Conservation (phyloP, 208 protist species). For the Crithidia thermophila region DNA sequence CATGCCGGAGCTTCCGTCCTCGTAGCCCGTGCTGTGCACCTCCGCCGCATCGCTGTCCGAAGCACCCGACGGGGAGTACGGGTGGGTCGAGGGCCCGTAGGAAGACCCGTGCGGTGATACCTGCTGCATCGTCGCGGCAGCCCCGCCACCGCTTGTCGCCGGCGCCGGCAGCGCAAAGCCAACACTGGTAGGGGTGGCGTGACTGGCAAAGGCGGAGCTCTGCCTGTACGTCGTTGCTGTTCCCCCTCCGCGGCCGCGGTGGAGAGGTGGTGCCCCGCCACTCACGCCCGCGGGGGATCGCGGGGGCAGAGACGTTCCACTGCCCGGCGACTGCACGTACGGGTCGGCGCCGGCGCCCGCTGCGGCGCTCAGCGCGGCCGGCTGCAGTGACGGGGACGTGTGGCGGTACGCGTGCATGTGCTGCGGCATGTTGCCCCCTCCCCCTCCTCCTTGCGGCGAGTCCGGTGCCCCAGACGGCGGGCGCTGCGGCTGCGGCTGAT, state of each 20-base stretch:
- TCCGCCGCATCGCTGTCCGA: background rate
- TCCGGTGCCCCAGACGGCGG: background rate
- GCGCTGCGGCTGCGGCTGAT: conserved; percentile 9
- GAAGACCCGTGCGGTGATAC: background rate
- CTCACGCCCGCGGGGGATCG: background rate
- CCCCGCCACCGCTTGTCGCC: conserved; percentile 4
- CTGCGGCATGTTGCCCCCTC: conserved; percentile 9
- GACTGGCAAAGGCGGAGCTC: background rate
- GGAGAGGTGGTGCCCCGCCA: background rate
- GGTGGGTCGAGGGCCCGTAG: background rate
- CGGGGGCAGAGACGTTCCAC: background rate
- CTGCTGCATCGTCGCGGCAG: conserved; percentile 28
- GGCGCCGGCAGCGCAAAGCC: background rate
- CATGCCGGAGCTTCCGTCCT: background rate
- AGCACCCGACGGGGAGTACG: background rate
- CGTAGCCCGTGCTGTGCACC: conserved; percentile 2
- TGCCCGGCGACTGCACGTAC: conserved; percentile 11
- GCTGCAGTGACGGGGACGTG: conserved; percentile 20
- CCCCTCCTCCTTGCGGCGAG: conserved; percentile 11
- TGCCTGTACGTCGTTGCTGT: background rate
- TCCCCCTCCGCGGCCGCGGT: conserved; percentile 1
- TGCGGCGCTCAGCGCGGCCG: background rate
- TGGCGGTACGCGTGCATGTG: conserved; percentile 26
- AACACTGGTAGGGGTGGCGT: background rate
- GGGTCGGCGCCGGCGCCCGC: conserved; percentile 6